phyloP scores from a whole-genome alignment of 164 flowering plant species.

The Echeveria elegans region DNA sequence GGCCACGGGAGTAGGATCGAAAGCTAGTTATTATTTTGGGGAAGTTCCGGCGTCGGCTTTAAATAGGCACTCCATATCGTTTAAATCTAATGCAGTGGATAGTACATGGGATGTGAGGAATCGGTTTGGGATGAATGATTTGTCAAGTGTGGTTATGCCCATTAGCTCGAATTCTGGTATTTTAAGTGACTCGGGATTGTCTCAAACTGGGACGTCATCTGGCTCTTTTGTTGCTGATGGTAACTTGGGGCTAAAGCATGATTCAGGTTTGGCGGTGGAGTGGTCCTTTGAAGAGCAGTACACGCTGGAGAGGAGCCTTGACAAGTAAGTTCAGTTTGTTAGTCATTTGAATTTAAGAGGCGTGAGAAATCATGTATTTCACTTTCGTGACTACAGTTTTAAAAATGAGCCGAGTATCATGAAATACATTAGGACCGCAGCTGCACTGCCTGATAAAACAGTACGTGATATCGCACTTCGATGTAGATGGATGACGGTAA shows the following conservation, averaged over 20 bases:
- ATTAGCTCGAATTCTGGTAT: not conserved
- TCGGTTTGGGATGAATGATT: not conserved
- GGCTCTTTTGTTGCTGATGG: not conserved
- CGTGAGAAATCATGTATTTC: too few relatives aligned
- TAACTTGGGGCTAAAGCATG: not conserved
- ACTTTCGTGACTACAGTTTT: constrained; percentile 30
- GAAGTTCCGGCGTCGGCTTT: not conserved
- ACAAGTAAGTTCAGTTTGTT: not conserved
- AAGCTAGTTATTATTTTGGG: not conserved
- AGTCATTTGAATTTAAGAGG: too few relatives aligned
- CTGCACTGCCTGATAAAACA: constrained; percentile 69
- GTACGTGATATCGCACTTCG: constrained; percentile 95
- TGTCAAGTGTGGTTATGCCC: not conserved
- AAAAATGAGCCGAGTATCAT: constrained; percentile 65
- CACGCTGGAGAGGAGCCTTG: not conserved
- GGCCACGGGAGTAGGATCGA: not conserved
- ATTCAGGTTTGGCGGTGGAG: not conserved
- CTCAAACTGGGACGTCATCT: not conserved
- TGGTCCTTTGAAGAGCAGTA: not conserved
- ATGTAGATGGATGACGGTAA: constrained; percentile 91
- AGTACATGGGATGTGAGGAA: not conserved
- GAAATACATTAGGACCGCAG: constrained; percentile 86
- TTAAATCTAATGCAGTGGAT: not conserved
- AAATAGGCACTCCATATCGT: not conserved
- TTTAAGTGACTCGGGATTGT: not conserved